Percentiles rank a stretch among this genome's conserved stretches.
Conservation (phyloP, 176 grass and related monocot genomes). For the Neostapfia colusana region DNA sequence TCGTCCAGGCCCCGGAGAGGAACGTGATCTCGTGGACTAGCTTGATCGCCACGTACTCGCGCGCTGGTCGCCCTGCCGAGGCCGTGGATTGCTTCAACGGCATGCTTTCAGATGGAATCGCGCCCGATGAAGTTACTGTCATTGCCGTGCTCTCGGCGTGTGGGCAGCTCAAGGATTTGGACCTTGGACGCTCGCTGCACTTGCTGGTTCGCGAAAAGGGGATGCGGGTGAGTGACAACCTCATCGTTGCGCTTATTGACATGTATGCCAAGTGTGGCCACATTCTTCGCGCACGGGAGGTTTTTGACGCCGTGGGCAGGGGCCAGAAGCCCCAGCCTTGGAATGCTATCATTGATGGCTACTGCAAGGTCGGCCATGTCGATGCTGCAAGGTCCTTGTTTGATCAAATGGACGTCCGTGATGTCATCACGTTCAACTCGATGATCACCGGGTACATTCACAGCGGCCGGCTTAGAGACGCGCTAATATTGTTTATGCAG, state of each 20-base stretch:
- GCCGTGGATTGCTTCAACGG: slow-evolving; percentile 53
- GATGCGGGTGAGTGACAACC: slow-evolving; percentile 45
- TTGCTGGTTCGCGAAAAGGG: slow-evolving; percentile 42
- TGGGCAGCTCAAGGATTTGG: slow-evolving; percentile 51
- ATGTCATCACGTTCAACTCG: slow-evolving; percentile 70
- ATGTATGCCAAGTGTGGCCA: slow-evolving; percentile 78
- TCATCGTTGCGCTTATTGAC: slow-evolving; percentile 58
- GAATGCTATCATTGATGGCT: slow-evolving; percentile 76
- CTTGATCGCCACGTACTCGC: slow-evolving; percentile 54
- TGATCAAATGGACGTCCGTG: slow-evolving; percentile 53
- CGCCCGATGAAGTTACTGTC: slow-evolving; percentile 52
- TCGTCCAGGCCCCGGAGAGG: slow-evolving; percentile 49
- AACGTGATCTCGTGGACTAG: slow-evolving; percentile 73
- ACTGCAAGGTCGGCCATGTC: slow-evolving; percentile 55
- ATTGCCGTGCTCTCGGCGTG: slow-evolving; percentile 49
- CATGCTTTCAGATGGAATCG: slow-evolving; percentile 51
- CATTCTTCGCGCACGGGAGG: slow-evolving; percentile 37
- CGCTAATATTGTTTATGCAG: slow-evolving; percentile 49
- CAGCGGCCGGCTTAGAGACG: slow-evolving; percentile 50
- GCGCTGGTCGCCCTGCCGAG: slow-evolving; percentile 37
- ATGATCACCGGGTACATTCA: slow-evolving; percentile 80
- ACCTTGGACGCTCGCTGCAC: slow-evolving; percentile 51
- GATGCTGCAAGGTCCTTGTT: slow-evolving; percentile 54
- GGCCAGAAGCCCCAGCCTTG: slow-evolving; percentile 47
- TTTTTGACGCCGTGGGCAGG: slow-evolving; percentile 52